A percentile compares a stretch with the other conserved stretches of the same genome.
Conservation (phyloP, 345 rosid genomes). For the Stellera chamaejasme region DNA sequence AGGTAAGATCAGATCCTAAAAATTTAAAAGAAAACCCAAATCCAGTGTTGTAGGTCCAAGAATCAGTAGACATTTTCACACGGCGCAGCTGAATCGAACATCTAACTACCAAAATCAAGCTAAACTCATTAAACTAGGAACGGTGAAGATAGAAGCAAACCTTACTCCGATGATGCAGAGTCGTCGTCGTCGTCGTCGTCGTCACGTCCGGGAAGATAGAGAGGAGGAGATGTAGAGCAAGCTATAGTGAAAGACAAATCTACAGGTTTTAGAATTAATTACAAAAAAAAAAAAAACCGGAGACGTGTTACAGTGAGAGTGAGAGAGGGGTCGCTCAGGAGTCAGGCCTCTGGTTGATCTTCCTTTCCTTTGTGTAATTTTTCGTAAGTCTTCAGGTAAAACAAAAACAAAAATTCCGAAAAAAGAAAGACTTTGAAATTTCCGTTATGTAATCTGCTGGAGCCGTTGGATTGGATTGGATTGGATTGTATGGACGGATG, state of each 20-base stretch:
- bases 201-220: background rate
- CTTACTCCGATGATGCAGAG: constrained; percentile 3
- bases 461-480: too few relatives aligned
- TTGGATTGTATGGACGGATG: too few relatives aligned
- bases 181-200: background rate
- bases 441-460: too few relatives aligned
- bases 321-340: too few relatives aligned
- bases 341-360: too few relatives aligned
- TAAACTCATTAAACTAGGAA: background rate
- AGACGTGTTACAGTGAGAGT: constrained; percentile 3
- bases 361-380: too few relatives aligned
- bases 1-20: background rate
- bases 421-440: too few relatives aligned
- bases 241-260: background rate
- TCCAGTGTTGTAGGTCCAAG: background rate
- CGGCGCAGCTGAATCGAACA: too few relatives aligned
- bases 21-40: background rate
- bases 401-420: background rate
- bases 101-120: background rate
- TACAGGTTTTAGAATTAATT: background rate
- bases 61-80: too few relatives aligned
- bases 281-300: background rate
- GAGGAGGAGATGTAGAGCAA: background rate
- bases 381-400: background rate
- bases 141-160: background rate